Conservation (phyloP, 192 early-diverging fungal genomes). For the Backusella australiensis region DNA sequence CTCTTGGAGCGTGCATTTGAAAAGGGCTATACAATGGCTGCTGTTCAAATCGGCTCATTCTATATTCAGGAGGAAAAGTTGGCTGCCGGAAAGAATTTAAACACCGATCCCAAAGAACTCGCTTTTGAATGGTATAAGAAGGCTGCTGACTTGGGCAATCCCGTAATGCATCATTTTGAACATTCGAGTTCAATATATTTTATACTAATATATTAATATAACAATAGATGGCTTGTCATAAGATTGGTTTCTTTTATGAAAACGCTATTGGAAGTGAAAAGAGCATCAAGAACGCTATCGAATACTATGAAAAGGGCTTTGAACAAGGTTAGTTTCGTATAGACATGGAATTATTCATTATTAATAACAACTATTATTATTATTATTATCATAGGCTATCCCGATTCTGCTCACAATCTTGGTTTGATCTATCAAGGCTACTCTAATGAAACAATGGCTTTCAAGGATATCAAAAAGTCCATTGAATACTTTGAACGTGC, state of each 20-base stretch:
- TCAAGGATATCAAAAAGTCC: constrained; percentile 34
- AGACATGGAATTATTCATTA: background rate
- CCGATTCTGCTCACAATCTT: constrained; percentile 53
- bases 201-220: background rate
- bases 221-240: constrained; percentile 52
- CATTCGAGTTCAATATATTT: background rate
- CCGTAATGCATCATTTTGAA: constrained; percentile 27
- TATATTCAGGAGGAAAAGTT: constrained; percentile 48
- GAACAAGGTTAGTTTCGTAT: constrained; percentile 34
- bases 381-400: constrained; percentile 35
- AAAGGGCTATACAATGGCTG: constrained; percentile 50
- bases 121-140: constrained; percentile 46
- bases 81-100: constrained; percentile 43
- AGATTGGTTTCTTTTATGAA: constrained; percentile 48
- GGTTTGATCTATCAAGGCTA: constrained; percentile 51
- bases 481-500: constrained; percentile 43
- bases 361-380: too few species aligned
- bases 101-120: constrained; percentile 43
- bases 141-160: constrained; percentile 45
- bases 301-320: constrained; percentile 43
- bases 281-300: constrained; percentile 33
- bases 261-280: constrained; percentile 42
- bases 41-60: constrained; percentile 49
- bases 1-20: constrained; percentile 48
- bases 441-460: constrained; percentile 21